Percentiles rank a stretch among this genome's conserved stretches.
Conservation (phyloP, 805 yeast genomes). For the Kazachstania bromeliacearum region DNA sequence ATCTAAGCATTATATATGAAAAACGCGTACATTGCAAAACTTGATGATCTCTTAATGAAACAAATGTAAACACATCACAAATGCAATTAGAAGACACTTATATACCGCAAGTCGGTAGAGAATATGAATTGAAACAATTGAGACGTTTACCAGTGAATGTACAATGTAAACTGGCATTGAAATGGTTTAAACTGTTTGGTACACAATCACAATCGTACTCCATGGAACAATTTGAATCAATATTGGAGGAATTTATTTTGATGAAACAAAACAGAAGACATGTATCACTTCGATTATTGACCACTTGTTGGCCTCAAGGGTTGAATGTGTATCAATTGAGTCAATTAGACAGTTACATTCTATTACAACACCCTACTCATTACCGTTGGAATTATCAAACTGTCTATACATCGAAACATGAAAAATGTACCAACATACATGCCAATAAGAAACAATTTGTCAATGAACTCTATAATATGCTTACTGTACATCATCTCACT, state of each 20-base stretch:
- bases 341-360: conserved; percentile 56
- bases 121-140: conserved; percentile 12
- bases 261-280: conserved; percentile 10
- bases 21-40: no score
- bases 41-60: no score
- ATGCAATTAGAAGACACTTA: conserved; percentile 11
- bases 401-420: conserved; percentile 11
- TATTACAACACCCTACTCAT: conserved; percentile 46
- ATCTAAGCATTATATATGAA: no score
- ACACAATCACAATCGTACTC: not conserved
- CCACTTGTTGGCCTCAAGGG: conserved; percentile 21
- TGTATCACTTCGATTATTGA: conserved; percentile 10
- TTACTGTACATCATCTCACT: conserved; percentile 47
- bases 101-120: conserved; percentile 12
- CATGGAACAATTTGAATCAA: not conserved
- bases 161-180: conserved; percentile 13
- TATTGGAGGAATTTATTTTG: conserved; percentile 8
- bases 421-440: conserved; percentile 18
- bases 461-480: conserved; percentile 36
- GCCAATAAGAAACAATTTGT: conserved; percentile 46
- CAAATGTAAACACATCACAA: no score
- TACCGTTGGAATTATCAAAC: conserved; percentile 30
- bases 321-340: conserved; percentile 44
- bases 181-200: conserved; percentile 19
- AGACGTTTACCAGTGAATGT: conserved; percentile 13